Evolutionary conservation across 106 monocot species (phyloP).

Genomic region (Platanthera zijinensis): DNA sequence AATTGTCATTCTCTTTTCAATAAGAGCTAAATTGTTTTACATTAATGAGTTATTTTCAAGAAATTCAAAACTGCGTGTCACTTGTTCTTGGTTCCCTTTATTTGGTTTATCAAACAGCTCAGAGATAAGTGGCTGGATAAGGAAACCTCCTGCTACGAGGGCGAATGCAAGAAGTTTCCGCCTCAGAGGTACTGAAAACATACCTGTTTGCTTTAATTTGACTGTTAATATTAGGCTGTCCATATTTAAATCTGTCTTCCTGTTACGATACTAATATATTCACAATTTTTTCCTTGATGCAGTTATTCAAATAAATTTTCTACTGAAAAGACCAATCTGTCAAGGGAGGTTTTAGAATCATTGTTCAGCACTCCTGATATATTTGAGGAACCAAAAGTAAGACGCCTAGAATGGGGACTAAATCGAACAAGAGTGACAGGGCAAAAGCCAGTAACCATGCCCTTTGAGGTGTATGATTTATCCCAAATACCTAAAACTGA

Average conservation of each 20-base stretch:
- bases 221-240: background rate
- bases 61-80: background rate
- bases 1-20: background rate
- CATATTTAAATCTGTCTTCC: background rate
- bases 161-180: slow-evolving; percentile 2
- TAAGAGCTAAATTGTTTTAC: background rate
- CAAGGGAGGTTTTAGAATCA: slow-evolving; percentile 50
- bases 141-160: slow-evolving; percentile 8
- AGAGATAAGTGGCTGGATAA: slow-evolving; percentile 3
- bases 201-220: background rate
- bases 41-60: background rate
- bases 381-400: slow-evolving; percentile 35
- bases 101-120: slow-evolving; percentile 9
- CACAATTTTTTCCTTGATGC: slow-evolving; percentile 6
- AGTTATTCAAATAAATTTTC: slow-evolving; percentile 12
- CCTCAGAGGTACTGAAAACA: slow-evolving; percentile 18
- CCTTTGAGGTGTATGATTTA: slow-evolving; percentile 31
- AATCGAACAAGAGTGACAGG: slow-evolving; percentile 49
- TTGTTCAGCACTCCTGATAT: slow-evolving; percentile 51
- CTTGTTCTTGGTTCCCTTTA: background rate
- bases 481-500: background rate
- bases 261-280: background rate
- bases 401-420: slow-evolving; percentile 37
- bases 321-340: slow-evolving; percentile 31
- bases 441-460: slow-evolving; percentile 28